Conservation (phyloP, 495 filamentous ascomycete genomes). For the Rostrohypoxylon terebratum region DNA sequence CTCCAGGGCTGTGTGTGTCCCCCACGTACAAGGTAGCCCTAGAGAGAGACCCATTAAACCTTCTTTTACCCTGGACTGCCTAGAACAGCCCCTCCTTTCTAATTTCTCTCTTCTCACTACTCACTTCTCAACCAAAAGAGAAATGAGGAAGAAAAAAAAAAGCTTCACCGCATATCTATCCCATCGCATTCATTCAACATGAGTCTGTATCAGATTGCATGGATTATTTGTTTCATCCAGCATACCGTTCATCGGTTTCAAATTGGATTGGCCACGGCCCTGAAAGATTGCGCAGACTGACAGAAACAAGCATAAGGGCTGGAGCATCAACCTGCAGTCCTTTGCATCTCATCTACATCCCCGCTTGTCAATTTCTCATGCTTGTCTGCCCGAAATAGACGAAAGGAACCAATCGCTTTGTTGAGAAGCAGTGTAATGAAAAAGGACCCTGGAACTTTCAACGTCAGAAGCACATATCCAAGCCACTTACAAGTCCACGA, state of each 20-base stretch:
- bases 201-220: background rate
- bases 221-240: conserved; percentile 32
- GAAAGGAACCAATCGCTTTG: conserved; percentile 26
- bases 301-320: conserved; percentile 1
- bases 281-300: conserved; percentile 18
- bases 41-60: background rate
- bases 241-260: conserved; percentile 11
- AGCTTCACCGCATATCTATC: conserved; percentile 36
- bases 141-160: conserved; percentile 21
- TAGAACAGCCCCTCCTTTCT: conserved; percentile 29
- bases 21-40: conserved; percentile 6
- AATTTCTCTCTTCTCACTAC: conserved; percentile 23
- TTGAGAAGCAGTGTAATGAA: conserved; percentile 4
- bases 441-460: conserved; percentile 7
- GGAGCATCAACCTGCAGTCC: conserved; percentile 5
- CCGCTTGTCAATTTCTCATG: conserved; percentile 29
- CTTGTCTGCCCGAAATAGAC: conserved; percentile 32
- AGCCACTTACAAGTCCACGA: conserved; percentile 29
- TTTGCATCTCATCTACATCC: conserved; percentile 13
- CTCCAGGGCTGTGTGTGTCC: too few species aligned
- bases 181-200: conserved; percentile 15
- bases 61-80: conserved; percentile 12
- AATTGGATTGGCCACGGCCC: conserved; percentile 14
- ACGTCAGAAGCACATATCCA: conserved; percentile 31
- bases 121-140: conserved; percentile 17